Conservation (phyloP, 139 green algal genomes). For the Tetradesmus lagerheimii region DNA sequence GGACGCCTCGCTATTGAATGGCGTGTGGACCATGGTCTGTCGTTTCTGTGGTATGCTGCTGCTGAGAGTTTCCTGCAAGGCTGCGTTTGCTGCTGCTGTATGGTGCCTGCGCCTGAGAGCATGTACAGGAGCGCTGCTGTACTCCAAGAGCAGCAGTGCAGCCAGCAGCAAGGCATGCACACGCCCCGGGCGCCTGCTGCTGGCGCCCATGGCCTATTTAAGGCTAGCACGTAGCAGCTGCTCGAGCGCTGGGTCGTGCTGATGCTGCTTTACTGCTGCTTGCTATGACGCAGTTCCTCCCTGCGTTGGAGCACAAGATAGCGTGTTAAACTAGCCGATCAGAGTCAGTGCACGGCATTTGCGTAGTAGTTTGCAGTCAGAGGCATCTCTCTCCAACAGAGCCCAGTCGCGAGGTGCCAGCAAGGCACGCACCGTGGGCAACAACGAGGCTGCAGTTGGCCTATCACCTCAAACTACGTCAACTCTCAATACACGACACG, state of each 20-base stretch:
- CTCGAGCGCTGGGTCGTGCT: neutral
- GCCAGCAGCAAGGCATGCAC: neutral
- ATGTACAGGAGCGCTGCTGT: neutral
- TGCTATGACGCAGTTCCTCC: neutral
- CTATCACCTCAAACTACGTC: neutral
- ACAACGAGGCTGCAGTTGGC: neutral
- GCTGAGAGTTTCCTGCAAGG: conserved; percentile 7
- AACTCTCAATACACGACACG: neutral
- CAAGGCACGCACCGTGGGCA: neutral
- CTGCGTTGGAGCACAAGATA: neutral
- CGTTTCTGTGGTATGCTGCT: neutral
- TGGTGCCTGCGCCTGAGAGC: neutral
- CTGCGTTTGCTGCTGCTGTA: neutral
- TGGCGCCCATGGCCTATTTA: neutral
- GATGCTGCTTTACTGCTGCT: neutral
- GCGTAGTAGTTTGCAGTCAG: neutral
- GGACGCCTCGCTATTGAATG: conserved; percentile 44
- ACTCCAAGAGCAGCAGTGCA: neutral
- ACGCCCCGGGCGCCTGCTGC: neutral
- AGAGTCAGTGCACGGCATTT: neutral
- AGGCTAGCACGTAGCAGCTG: neutral
- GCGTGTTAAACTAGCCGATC: neutral
- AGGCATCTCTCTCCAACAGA: neutral
- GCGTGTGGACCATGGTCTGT: conserved; percentile 9
- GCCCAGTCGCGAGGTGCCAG: neutral